Conservation (phyloP, 2,329 filamentous ascomycete species). For the Zasmidium cellare region DNA sequence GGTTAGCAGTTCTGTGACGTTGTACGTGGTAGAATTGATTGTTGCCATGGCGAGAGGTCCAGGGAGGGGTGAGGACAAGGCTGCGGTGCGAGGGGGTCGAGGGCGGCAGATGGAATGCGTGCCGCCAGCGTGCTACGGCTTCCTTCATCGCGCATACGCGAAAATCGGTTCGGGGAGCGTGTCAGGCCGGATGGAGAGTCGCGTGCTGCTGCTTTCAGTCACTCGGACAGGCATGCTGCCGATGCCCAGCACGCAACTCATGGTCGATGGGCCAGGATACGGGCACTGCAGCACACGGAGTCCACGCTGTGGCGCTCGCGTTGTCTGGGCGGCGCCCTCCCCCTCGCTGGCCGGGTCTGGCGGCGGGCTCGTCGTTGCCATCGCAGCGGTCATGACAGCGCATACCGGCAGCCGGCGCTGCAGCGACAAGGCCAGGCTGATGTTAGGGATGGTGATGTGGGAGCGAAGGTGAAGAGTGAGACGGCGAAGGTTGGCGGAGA, state of each 20-base stretch:
- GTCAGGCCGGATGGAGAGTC: not conserved
- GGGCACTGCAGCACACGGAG: not conserved
- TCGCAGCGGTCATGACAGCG: not conserved
- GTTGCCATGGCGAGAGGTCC: not conserved
- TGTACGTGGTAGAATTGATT: not conserved
- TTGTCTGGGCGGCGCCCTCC: not conserved
- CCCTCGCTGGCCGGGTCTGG: not conserved
- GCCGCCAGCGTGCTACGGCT: not conserved
- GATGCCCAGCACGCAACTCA: not conserved
- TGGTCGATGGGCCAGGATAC: not conserved
- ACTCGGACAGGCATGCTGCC: not conserved
- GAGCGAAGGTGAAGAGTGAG: not conserved
- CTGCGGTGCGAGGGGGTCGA: not conserved
- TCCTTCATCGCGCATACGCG: not conserved
- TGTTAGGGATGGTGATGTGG: not conserved
- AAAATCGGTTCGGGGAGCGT: not conserved
- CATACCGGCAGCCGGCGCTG: not conserved
- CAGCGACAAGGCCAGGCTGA: no score
- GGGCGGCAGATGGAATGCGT: not conserved
- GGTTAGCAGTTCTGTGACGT: not conserved
- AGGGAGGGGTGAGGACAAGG: not conserved
- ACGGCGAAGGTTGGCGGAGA: not conserved
- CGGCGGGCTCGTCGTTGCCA: not conserved
- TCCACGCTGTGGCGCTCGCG: not conserved
- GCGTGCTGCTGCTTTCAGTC: not conserved